Evolutionary conservation across 1,139 yeast genomes (phyloP), one percentile per base, ranked within the genome.

Genomic region (Ogataea hybrid): DNA sequence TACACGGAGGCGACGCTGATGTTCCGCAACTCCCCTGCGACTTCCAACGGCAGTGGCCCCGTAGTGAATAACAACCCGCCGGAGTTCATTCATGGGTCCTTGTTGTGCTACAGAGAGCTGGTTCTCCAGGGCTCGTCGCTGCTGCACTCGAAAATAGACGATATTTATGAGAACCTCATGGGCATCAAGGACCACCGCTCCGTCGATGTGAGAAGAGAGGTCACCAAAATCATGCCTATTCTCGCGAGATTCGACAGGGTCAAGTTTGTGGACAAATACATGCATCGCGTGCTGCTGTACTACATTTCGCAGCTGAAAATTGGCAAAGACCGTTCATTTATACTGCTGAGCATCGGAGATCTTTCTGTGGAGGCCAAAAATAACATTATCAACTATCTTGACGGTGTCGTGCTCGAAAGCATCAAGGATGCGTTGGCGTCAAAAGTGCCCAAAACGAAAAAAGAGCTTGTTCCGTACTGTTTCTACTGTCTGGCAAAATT

Each of bases 401-500:
- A 89, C 60, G 63, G 63, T 30, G 90, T 94, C 2, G 84, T 92
- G 25, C 67, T 90, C 40, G 90, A 84, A 48, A 87, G 84, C 52
- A 79, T 90, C 20, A 73, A 90, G 56, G 97, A 90, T 48, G 94
- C 95, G 0, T 69, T 92, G 35, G 75, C 81, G 12, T 71, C 88
- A 1, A 88, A 84, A 59, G 79, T 78, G 40, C 57, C 71, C 32
- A 80, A 80, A 39, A 69, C 71, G 27, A 72, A 84, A 50, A 83
- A 79, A 56, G 92, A 84, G 39, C 82, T 86, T 32, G 96, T 88
- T 52, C 84, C 89, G 0, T 90, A 96, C 0, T 80, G 92, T 17
- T 92, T 90, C 56, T 89, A 85, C 53, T 92, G 97, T 60, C 75
- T 92, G 38, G 88, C 95, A 0, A 85, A 87, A 65, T 68, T 92